Conservation (phyloP, 345 rosid genomes). For the Lenwebbia sp. region DNA sequence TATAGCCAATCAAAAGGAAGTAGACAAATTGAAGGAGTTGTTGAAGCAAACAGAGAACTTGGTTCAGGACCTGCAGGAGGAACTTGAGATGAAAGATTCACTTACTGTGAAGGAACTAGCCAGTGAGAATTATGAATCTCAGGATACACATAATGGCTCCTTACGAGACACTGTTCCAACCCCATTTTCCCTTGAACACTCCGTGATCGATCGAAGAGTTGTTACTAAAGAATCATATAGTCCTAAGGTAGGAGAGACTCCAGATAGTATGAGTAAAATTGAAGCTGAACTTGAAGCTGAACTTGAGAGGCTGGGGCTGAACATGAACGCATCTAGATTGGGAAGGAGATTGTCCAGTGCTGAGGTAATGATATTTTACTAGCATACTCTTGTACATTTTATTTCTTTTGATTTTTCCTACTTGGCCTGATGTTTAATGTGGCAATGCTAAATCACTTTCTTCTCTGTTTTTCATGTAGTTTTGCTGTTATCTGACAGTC, state of each 20-base stretch:
- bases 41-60: slow-evolving; percentile 52
- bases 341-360: slow-evolving; percentile 32
- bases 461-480: not conserved
- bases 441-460: not conserved
- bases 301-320: slow-evolving; percentile 78
- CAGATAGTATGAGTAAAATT: slow-evolving; percentile 56
- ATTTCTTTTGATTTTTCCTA: not conserved
- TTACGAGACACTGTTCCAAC: slow-evolving; percentile 10
- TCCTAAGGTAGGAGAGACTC: slow-evolving; percentile 23
- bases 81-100: slow-evolving; percentile 60
- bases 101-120: slow-evolving; percentile 45
- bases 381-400: not conserved
- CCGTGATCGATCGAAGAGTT: slow-evolving; percentile 5
- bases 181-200: slow-evolving; percentile 1
- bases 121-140: slow-evolving; percentile 30
- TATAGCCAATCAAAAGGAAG: slow-evolving; percentile 32
- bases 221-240: slow-evolving; percentile 14
- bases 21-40: slow-evolving; percentile 32
- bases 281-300: slow-evolving; percentile 99
- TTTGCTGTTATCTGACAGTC: not conserved
- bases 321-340: slow-evolving; percentile 31
- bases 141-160: slow-evolving; percentile 15
- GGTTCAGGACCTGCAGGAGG: slow-evolving; percentile 76
- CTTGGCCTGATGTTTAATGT: not conserved
- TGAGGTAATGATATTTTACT: slow-evolving; percentile 31